Base-by-base conservation (phyloP, 129 eudicot genomes). In the Artemisia argyi region DNA sequence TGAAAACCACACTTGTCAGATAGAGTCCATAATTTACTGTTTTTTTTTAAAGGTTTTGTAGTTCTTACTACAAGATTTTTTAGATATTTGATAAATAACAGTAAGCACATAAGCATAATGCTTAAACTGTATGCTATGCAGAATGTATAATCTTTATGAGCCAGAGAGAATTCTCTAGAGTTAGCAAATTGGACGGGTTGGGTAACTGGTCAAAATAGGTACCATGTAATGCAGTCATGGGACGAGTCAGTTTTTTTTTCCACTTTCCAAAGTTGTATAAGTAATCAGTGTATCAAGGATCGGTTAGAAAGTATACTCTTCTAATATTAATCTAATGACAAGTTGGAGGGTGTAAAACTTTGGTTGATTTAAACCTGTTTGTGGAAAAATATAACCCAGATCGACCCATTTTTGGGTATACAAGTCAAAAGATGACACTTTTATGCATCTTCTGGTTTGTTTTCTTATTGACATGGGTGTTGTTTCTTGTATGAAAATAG, bases 401-500 rank as follows among this genome's bases (percentile, higher is more conserved):
- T 16, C 17, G 18, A n/a, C 47, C 68, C 17, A 7, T 7, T 30
- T 20, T 32, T 61, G 1, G 66, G n/a, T n/a, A n/a, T n/a, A n/a
- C n/a, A n/a, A 3, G 19, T 24, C 4, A 11, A 5, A 6, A 61
- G 66, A n/a, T 24, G 15, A 19, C 46, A 18, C 58, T 55, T 17
- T 16, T 32, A 35, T 17, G 8, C 22, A 20, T 56, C n/a, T 57
- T 71, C 50, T 71, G 19, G 18, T 13, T 42, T 19, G 39, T 56
- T 18, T 56, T 19, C 17, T 26, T 10, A 72, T 10, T 52, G 63
- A 63, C 63, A 17, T 9, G 15, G 42, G 8, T 68, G 39, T 67
- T 83, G 59, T 17, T 48, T 46, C 20, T 42, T 0, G 47, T 39
- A 20, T 26, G 47, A 26, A 30, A 50, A 57, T 69, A 95, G 99